Evolutionary conservation across 768 basidiomycete species (phyloP).

Genomic region (Daedaleopsis nitida): DNA sequence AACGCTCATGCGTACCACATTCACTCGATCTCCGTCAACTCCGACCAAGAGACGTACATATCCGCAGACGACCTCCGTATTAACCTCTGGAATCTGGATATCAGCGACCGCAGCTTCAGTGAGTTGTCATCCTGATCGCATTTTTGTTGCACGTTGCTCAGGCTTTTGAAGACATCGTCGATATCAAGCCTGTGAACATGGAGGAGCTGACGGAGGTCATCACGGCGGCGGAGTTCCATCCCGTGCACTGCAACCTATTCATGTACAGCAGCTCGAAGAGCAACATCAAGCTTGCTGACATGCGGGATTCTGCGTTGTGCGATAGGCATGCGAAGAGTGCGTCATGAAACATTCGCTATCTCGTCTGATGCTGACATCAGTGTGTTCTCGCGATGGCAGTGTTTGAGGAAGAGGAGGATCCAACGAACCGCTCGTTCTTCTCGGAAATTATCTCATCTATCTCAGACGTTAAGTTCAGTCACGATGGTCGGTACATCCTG

Average conservation of each 20-base stretch:
- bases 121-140: slow-evolving; percentile 36
- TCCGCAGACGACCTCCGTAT: slow-evolving; percentile 98
- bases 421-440: slow-evolving; percentile 96
- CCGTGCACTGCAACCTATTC: slow-evolving; percentile 95
- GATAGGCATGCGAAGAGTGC: slow-evolving; percentile 94
- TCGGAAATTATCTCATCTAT: slow-evolving; percentile 99
- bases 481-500: slow-evolving; percentile 95
- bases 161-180: slow-evolving; percentile 84
- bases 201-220: slow-evolving; percentile 99
- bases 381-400: slow-evolving; percentile 48
- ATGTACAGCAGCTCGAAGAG: slow-evolving; percentile 99
- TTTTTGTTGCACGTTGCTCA: background rate
- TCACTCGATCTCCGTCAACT: slow-evolving; percentile 99
- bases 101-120: slow-evolving; percentile 99
- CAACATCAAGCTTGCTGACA: slow-evolving; percentile 99
- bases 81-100: slow-evolving; percentile 98
- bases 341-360: slow-evolving; percentile 33
- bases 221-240: slow-evolving; percentile 99
- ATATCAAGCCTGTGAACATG: slow-evolving; percentile 99
- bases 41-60: slow-evolving; percentile 99
- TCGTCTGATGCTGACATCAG: slow-evolving; percentile 3
- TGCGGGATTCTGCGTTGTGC: slow-evolving; percentile 97
- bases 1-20: slow-evolving; percentile 99
- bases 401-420: slow-evolving; percentile 99
- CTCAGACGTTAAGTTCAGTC: slow-evolving; percentile 99